Base-by-base conservation (phyloP, 2,329 filamentous ascomycete species). In the Cladorrhinum sp. region DNA sequence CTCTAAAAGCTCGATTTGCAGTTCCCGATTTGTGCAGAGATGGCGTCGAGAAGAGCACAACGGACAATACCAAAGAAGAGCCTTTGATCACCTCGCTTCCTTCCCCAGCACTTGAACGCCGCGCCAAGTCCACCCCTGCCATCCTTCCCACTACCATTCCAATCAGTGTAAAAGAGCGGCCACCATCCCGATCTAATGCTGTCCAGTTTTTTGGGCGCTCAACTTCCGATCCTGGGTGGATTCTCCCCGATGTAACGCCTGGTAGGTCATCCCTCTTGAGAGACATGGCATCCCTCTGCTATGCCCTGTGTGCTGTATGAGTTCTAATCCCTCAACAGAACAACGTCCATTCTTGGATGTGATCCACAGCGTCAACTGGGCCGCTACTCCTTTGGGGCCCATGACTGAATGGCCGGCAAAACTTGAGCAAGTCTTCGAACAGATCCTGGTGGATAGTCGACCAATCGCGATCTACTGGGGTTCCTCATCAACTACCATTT, bases 391-490 rank as follows among this genome's bases (percentile, higher is more conserved):
- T 9, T 71, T 81, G 2, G 80, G 80, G 0, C 74, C 75, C 1
- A 75, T 80, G 65, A 58, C 69, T 1, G 64, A 59, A 50, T 83
- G 80, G 80, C 72, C 76, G 12, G 41, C 69, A 1, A 72, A 74
- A 16, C 75, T 83, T 20, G 76, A 78, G 32, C 76, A 79, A 50
- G 72, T 71, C 1, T 71, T 76, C 59, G 73, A 75, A 60, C 72
- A 78, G 56, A 72, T 77, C 36, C 68, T 79, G 27, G 72, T 73
- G 24, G 76, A 79, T 66, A 75, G 73, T 24, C 70, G 73, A 9
- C 81, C 81, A 2, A 80, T 81, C 20, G 82, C 82, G 9, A 80
- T 86, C 72, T 87, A 86, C 67, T 87, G 85, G 85, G 85, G 85
- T 1, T 73, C 80, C 1, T 79, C 85, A 12, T 78, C 84, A 48